phyloP scores from a whole-genome alignment of 106 monocot species.

The Allium fistulosum region DNA sequence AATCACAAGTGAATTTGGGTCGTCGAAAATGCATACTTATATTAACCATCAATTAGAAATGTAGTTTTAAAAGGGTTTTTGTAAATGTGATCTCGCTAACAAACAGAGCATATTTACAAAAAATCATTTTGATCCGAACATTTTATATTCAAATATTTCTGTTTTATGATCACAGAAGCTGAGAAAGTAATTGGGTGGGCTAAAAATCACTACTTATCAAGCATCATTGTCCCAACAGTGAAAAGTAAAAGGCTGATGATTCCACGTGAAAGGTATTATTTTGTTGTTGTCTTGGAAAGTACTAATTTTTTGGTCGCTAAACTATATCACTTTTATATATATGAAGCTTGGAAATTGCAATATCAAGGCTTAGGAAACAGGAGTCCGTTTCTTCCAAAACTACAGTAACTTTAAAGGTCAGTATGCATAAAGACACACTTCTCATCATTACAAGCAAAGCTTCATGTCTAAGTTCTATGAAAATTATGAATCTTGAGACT shows the following conservation, averaged over 20 bases:
- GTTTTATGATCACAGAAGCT: constrained; percentile 45
- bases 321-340: neutral
- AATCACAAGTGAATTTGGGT: no score
- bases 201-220: constrained; percentile 79
- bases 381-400: constrained; percentile 48
- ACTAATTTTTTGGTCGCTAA: neutral
- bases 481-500: neutral
- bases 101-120: no score
- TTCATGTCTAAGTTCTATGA: neutral
- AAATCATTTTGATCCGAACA: no score
- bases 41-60: no score
- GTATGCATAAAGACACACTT: neutral
- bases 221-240: constrained; percentile 42
- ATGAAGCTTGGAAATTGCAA: constrained; percentile 72
- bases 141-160: neutral
- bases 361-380: constrained; percentile 69
- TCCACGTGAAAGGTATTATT: constrained; percentile 68
- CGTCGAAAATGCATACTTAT: no score
- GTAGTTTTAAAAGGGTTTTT: no score
- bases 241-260: constrained; percentile 57
- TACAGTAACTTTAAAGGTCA: constrained; percentile 66
- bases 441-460: neutral
- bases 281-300: neutral
- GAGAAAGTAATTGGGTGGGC: constrained; percentile 91
- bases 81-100: no score